Evolutionary conservation across 768 basidiomycete genomes (phyloP).

Genomic region (Cyathus striatus): DNA sequence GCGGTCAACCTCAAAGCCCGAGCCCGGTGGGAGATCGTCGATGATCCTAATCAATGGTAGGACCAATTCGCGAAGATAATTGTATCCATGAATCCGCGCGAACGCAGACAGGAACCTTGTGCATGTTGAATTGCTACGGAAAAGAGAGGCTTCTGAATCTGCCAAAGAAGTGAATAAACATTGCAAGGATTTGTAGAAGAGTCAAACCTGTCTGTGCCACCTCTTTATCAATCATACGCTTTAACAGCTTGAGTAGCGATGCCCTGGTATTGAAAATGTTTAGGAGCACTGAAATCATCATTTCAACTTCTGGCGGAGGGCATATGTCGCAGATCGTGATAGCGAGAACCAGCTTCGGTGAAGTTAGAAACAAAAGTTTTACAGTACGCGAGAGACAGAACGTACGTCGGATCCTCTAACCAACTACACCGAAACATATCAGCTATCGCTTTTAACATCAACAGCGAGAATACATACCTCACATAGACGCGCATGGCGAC

Average conservation of each 20-base stretch:
- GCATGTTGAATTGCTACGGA: conserved; percentile 84
- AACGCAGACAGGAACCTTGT: conserved; percentile 85
- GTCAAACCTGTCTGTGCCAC: conserved; percentile 66
- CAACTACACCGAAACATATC: conserved; percentile 37
- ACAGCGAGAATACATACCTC: conserved; percentile 37
- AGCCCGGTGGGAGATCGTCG: conserved; percentile 63
- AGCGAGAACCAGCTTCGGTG: conserved; percentile 62
- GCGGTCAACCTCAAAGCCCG: conserved; percentile 78
- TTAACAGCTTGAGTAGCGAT: conserved; percentile 68
- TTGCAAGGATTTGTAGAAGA: neutral
- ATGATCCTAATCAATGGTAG: conserved; percentile 75
- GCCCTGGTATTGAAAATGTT: conserved; percentile 81
- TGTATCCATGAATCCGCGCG: conserved; percentile 86
- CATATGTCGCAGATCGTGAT: conserved; percentile 87
- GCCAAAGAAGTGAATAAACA: conserved; percentile 7
- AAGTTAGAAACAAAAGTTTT: neutral
- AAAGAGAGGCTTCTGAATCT: conserved; percentile 80
- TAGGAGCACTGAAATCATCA: conserved; percentile 79
- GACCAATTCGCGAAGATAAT: conserved; percentile 79
- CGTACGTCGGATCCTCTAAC: conserved; percentile 72
- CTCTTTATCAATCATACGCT: conserved; percentile 83
- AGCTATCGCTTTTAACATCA: neutral
- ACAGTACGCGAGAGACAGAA: conserved; percentile 2
- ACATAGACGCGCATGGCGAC: conserved; percentile 47
- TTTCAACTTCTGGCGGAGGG: conserved; percentile 72